Evolutionary conservation across 2,329 filamentous ascomycete genomes (phyloP), one percentile per base, ranked within the genome.

Genomic region (Alternaria rosae): DNA sequence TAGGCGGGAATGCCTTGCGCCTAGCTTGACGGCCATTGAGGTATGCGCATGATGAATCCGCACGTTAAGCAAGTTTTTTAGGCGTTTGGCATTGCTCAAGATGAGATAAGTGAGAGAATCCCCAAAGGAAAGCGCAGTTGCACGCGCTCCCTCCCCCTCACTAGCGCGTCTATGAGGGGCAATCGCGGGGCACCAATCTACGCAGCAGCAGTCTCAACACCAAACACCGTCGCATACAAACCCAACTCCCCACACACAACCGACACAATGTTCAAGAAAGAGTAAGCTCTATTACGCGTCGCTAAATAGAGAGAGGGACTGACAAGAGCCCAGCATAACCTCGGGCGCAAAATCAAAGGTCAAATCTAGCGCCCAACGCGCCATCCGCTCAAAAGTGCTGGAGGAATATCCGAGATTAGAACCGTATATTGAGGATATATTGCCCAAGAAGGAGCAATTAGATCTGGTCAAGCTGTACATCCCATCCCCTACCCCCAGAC

Each of bases 311-410:
- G 8, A 9, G 21, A 55, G 26, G 30, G 25, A 9, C 50, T 55
- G 58, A 68, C 28, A 23, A 15, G 20, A 28, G 17, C 25, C 0
- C 67, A 94, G 92, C 70, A 89, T 97, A 79, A 84, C 89, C 73
- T 83, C 90, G 25, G 88, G 91, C 69, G 90, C 92, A 59, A 97
- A 95, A 83, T 93, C 93, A 72, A 98, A 98, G 85, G 92, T 98
- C 81, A 99, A 98, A 84, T 97, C 94, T 68, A 97, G 93, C 23
- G 92, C 93, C 59, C 94, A 97, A 84, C 92, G 95, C 76, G 88
- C 85, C 67, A 90, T 99, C 73, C 92, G 95, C 71, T 86, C 90
- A 74, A 92, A 92, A 75, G 87, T 98, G 69, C 84, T 95, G 67
- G 86, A 92, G 61, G 91, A 91, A 55, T 97, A 96, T 82, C 95